Evolutionary conservation across 495 filamentous ascomycete genomes (phyloP).

Genomic region (Amniculicola lignicola): DNA sequence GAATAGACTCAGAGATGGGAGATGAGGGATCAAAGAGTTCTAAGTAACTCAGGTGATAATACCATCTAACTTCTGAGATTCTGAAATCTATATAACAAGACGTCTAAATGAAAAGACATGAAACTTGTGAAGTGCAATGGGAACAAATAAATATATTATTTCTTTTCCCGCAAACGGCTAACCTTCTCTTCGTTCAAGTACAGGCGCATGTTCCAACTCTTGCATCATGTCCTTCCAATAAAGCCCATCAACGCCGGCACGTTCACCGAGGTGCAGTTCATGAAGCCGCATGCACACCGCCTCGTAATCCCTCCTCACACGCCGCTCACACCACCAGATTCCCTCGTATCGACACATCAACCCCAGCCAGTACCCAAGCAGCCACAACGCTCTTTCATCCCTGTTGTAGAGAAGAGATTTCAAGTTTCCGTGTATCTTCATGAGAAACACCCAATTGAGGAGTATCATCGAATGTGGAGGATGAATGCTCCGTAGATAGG

Average conservation of each 20-base stretch:
- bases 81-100: slow-evolving; percentile 2
- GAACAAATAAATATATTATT: slow-evolving; percentile 5
- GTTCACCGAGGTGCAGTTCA: not conserved
- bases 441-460: not conserved
- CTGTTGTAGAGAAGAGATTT: not conserved
- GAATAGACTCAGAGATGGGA: slow-evolving; percentile 4
- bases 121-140: not conserved
- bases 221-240: slow-evolving; percentile 6
- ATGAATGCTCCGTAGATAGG: not conserved
- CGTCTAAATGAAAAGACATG: not conserved
- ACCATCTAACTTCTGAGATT: slow-evolving; percentile 1
- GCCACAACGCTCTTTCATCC: slow-evolving; percentile 8
- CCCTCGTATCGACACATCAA: slow-evolving; percentile 8
- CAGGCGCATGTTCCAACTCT: slow-evolving; percentile 3
- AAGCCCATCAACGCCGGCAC: not conserved
- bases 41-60: slow-evolving; percentile 2
- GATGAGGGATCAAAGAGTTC: slow-evolving; percentile 1
- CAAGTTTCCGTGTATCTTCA: not conserved
- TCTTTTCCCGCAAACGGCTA: slow-evolving; percentile 4
- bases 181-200: too few relatives aligned
- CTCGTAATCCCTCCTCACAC: slow-evolving; percentile 5
- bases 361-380: slow-evolving; percentile 17
- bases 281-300: slow-evolving; percentile 4
- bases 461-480: not conserved
- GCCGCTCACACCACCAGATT: slow-evolving; percentile 6